Evolutionary conservation across 1,284 basidiomycete species (phyloP), one percentile per base, ranked within the genome.

Genomic region (Apiotrichum laibachii): DNA sequence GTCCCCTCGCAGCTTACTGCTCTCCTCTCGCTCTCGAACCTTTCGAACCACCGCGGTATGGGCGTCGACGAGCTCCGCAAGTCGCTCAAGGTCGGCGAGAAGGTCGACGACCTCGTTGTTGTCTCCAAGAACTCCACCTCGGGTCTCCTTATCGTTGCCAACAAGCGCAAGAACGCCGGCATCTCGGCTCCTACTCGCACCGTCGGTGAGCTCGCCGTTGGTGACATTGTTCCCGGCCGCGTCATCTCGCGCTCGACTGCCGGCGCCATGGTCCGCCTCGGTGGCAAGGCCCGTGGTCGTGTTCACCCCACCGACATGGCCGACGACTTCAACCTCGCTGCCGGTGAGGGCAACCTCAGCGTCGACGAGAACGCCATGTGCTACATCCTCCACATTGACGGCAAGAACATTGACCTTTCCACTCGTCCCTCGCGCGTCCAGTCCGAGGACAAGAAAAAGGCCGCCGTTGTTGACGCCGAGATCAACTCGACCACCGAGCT

Each of bases 51-150:
- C 69, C 85, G 90, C 22, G 82, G 81, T 21, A 78, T 85, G 13
- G 82, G 86, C 1, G 80, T 88, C 13, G 81, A 87, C n/a, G 87
- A 90, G 66, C 80, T 96, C 21, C 85, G 86, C 26, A 79, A 80
- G 1, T 77, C 81, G 5, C 80, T 98, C 50, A 85, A 88, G 68
- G 79, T 82, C 42, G 90, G 90, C 18, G 88, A 92, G 55, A 82
- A 82, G 63, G 77, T 99, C 22, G 81, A 86, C 15, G 87, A 89
- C 50, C 82, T 99, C 7, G 85, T 90, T 5, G 89, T 99, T 19
- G 88, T 93, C 26, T 89, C 90, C n/a, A 89, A 91, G 68, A 93
- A 92, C 73, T 81, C 85, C 1, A 92, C 90, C 66, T 92, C 91
- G 68, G 86, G 87, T 15, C 82, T 98, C 57, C 88, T 97, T 59